phyloP scores from a whole-genome alignment of 2,329 filamentous ascomycete species.

The Xylariaceae sp. region DNA sequence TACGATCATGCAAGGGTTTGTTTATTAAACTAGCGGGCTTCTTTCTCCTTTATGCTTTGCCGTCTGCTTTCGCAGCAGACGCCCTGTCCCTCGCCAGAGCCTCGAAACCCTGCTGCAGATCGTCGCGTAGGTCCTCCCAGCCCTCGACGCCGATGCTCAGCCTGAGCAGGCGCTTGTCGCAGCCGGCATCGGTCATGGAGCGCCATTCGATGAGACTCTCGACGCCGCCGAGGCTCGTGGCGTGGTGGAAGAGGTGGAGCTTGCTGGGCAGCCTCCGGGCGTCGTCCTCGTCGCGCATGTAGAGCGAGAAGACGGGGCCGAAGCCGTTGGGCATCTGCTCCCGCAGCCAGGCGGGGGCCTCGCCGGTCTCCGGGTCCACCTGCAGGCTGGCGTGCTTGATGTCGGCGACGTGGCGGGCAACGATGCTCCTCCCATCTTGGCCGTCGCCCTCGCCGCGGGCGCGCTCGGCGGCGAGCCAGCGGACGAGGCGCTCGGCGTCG shows the following conservation, averaged over 20 bases:
- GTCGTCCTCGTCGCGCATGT: conserved; percentile 52
- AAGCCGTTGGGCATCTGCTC: conserved; percentile 89
- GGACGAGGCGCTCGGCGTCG: conserved; percentile 64
- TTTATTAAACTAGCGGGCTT: no score
- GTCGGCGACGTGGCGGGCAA: conserved; percentile 51
- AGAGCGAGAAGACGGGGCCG: conserved; percentile 80
- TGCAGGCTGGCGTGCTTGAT: conserved; percentile 80
- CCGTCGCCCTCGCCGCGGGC: no score
- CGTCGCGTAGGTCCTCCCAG: conserved; percentile 75
- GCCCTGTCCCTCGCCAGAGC: conserved; percentile 39
- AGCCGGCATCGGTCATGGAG: conserved; percentile 71
- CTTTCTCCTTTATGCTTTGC: neutral
- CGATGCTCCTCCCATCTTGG: conserved; percentile 34
- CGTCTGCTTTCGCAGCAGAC: neutral
- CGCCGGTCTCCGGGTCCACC: conserved; percentile 27
- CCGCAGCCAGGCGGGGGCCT: conserved; percentile 56
- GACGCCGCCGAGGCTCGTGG: conserved; percentile 87
- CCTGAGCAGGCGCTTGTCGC: conserved; percentile 68
- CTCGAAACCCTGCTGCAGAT: conserved; percentile 64
- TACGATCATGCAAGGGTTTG: no score
- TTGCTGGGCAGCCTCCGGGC: conserved; percentile 72
- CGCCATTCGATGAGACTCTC: conserved; percentile 97
- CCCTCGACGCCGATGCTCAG: conserved; percentile 84
- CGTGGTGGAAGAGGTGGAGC: conserved; percentile 82
- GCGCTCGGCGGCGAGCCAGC: conserved; percentile 54